Evolutionary conservation across 768 basidiomycete species (phyloP), one percentile per base, ranked within the genome.

Genomic region (Sarcomyxa edulis): DNA sequence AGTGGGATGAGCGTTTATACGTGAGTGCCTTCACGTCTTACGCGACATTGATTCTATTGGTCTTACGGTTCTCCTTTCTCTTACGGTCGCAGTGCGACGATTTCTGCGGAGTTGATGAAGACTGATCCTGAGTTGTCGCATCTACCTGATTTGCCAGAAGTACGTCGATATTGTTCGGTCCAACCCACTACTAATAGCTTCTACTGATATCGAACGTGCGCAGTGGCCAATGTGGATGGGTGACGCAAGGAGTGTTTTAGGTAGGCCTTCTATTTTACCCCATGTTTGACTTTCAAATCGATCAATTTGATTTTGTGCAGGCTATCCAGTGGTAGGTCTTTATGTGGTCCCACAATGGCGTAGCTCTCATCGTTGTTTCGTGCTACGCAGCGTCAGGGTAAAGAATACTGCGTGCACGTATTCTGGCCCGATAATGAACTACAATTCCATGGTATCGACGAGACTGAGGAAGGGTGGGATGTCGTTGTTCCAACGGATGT

Each of bases 81-180:
- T 16, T 24, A 11, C 34, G 37, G 5, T 23, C 34, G 22, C 30
- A 70, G 68, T 16, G 48, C 64, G 6, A 63, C 54, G 1, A 51
- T 74, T 11, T 64, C 68, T 0, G 49, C 55, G 12, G 56, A 60
- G 15, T 43, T 48, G 26, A 56, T 74, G 55, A 51, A 49, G 42
- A 49, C 46, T 34, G 71, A 74, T 40, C 60, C 67, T 4, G 57
- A 61, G 42, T 56, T 72, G 16, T 48, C 48, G 11, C 51, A 56
- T 40, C 51, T 56, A 47, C 40, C 49, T 36, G 55, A 45, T 46
- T 52, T 40, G 37, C 52, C 61, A 23, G 59, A 64, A 60, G 66
- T 66, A 35, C 40, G 53, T 46, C 31, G n/a, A n/a, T n/a, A 27
- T 20, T 26, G 12, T 16, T 22, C 28, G 11, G 15, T 28, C 22